Conservation (phyloP, 2,329 filamentous ascomycete species). For the Colletotrichum brevisporum region DNA sequence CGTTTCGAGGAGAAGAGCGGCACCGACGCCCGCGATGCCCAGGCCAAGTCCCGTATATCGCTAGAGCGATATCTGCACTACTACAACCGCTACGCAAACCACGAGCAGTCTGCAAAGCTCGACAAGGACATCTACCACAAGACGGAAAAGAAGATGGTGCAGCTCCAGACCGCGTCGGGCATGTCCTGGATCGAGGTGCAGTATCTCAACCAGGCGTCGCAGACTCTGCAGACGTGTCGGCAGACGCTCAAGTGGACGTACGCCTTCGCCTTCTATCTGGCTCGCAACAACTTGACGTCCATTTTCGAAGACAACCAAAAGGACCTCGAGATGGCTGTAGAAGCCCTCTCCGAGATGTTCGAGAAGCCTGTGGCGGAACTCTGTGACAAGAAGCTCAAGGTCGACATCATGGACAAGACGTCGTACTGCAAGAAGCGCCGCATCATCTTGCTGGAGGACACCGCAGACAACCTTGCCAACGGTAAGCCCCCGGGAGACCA, state of each 20-base stretch:
- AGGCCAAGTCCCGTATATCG: slow-evolving; percentile 90
- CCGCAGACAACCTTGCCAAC: slow-evolving; percentile 90
- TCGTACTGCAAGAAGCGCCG: slow-evolving; percentile 95
- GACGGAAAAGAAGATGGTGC: slow-evolving; percentile 99
- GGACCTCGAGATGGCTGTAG: slow-evolving; percentile 96
- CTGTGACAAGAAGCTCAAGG: slow-evolving; percentile 89
- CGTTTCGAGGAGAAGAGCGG: slow-evolving; percentile 97
- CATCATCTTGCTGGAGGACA: slow-evolving; percentile 91
- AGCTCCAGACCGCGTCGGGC: slow-evolving; percentile 91
- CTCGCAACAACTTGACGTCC: slow-evolving; percentile 92
- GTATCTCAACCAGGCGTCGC: slow-evolving; percentile 92
- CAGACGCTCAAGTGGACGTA: slow-evolving; percentile 99
- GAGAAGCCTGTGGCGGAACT: slow-evolving; percentile 95
- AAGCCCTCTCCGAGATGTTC: slow-evolving; percentile 98
- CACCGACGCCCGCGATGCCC: slow-evolving; percentile 88
- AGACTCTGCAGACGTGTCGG: slow-evolving; percentile 95
- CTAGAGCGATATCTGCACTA: slow-evolving; percentile 98
- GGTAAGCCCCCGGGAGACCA: slow-evolving; percentile 67
- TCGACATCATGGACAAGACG: slow-evolving; percentile 99
- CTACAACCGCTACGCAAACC: slow-evolving; percentile 99
- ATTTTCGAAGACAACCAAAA: slow-evolving; percentile 99
- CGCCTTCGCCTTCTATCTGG: slow-evolving; percentile 98
- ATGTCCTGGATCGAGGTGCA: slow-evolving; percentile 99
- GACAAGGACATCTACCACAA: slow-evolving; percentile 97
- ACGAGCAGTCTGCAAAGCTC: slow-evolving; percentile 96